Evolutionary conservation across 140 eudicot genomes (phyloP).

Genomic region (Ambrosia hybrid): DNA sequence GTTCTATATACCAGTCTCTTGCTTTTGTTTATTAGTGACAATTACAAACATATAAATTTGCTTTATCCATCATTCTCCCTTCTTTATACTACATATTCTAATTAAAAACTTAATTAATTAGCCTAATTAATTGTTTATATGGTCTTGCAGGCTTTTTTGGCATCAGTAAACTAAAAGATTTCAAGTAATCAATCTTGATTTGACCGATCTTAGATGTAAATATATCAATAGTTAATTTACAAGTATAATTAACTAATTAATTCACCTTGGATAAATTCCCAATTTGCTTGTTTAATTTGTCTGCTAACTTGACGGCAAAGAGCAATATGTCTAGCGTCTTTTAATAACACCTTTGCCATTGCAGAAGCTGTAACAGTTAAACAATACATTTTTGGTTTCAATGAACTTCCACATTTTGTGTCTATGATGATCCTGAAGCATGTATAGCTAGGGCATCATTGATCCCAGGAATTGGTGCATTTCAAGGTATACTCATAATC

Average conservation of each 20-base stretch:
- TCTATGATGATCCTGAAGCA: no score
- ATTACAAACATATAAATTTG: slow-evolving; percentile 11
- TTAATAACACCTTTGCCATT: neutral
- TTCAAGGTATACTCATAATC: no score
- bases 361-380: neutral
- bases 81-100: no score
- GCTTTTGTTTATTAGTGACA: slow-evolving; percentile 41
- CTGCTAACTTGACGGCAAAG: neutral
- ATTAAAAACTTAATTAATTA: no score
- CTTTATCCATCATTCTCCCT: no score
- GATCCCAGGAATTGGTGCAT: no score
- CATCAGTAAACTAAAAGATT: neutral
- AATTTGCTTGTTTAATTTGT: neutral
- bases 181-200: neutral
- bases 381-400: neutral
- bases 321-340: neutral
- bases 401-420: no score
- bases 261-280: neutral
- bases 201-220: neutral
- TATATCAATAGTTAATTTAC: neutral
- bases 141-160: neutral
- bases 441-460: no score
- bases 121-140: neutral
- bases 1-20: slow-evolving; percentile 24
- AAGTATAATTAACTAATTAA: neutral